phyloP scores from a whole-genome alignment of 345 rosid genomes.

The Angophora floribunda region DNA sequence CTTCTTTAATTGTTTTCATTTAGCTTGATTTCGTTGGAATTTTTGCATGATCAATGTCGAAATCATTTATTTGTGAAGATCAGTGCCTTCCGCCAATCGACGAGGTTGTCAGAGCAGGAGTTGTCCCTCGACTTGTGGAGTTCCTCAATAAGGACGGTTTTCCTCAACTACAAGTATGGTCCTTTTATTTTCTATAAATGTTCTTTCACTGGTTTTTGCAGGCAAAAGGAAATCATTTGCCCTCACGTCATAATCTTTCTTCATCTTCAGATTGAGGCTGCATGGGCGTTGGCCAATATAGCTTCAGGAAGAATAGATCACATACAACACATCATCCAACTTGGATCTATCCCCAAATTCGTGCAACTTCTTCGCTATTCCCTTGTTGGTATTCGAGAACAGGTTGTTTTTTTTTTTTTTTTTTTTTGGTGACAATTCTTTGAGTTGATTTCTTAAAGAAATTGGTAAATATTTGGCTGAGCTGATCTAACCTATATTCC shows the following conservation, averaged over 20 bases:
- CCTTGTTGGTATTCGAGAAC: conserved; percentile 63
- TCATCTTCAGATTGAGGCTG: conserved; percentile 56
- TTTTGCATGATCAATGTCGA: neutral
- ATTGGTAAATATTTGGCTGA: neutral
- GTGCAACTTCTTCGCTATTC: conserved; percentile 61
- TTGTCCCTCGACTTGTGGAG: conserved; percentile 64
- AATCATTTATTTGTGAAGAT: conserved; percentile 11
- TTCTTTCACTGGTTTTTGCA: neutral
- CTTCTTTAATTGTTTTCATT: neutral
- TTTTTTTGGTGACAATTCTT: neutral
- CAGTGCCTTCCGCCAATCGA: conserved; percentile 73
- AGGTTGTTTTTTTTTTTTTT: conserved; percentile 22
- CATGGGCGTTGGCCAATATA: conserved; percentile 75
- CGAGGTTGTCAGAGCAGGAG: conserved; percentile 62
- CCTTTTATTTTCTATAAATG: neutral
- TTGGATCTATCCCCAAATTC: conserved; percentile 63
- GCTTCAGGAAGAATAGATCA: conserved; percentile 72
- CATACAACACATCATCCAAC: conserved; percentile 49
- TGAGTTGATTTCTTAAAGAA: neutral
- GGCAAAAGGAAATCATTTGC: neutral
- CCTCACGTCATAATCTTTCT: neutral
- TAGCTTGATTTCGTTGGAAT: neutral
- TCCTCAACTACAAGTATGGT: conserved; percentile 53
- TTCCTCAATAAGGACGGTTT: conserved; percentile 56
- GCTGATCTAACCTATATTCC: neutral